Evolutionary conservation across 1,139 yeast species (phyloP).

Genomic region (Sugiyamaella paludigena): DNA sequence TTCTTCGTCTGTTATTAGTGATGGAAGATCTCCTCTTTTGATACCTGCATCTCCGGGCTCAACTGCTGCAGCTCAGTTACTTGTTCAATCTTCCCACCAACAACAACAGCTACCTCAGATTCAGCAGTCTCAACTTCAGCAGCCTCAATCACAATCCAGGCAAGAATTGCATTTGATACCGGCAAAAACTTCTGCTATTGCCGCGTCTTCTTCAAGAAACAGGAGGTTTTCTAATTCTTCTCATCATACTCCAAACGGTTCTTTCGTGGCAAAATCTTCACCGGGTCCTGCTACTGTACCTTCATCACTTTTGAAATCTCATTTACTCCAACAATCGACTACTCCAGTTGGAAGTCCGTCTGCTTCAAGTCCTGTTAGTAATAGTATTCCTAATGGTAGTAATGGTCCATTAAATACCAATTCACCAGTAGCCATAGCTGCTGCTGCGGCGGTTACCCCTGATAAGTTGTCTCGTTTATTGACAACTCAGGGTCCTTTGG

Average conservation of each 20-base stretch:
- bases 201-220: constrained; percentile 8
- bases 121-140: constrained; percentile 1
- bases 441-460: constrained; percentile 84
- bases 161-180: constrained; percentile 1
- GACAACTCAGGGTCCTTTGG: constrained; percentile 77
- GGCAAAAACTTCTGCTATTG: constrained; percentile 4
- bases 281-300: constrained; percentile 12
- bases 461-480: constrained; percentile 68
- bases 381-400: constrained; percentile 2
- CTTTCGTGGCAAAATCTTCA: constrained; percentile 15
- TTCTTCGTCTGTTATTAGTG: not conserved
- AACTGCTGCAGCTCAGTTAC: constrained; percentile 14
- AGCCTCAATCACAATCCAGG: not conserved
- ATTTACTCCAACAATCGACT: constrained; percentile 5
- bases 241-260: constrained; percentile 18
- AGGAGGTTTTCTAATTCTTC: constrained; percentile 19
- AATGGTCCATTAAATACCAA: constrained; percentile 56
- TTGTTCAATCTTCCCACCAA: constrained; percentile 3
- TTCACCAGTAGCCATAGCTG: constrained; percentile 84
- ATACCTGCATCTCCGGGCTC: constrained; percentile 13
- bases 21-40: constrained; percentile 7
- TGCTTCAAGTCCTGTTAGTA: not conserved
- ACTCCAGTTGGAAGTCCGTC: constrained; percentile 10
- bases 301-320: constrained; percentile 9
- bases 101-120: constrained; percentile 1